phyloP scores from a whole-genome alignment of 192 early-diverging fungal genomes.

The Entrophospora sp. region DNA sequence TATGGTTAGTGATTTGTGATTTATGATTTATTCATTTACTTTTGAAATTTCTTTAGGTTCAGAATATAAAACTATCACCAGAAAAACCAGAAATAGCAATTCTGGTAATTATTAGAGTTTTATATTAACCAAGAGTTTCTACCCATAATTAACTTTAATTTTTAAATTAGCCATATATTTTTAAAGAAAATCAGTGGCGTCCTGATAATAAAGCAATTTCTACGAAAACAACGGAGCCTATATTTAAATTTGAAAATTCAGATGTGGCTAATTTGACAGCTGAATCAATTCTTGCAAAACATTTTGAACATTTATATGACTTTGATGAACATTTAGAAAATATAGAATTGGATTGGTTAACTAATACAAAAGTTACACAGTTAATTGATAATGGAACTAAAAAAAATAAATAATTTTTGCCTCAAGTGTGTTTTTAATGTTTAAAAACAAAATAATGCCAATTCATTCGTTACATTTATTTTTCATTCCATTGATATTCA shows the following conservation, averaged over 20 bases:
- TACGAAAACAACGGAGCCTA: constrained; percentile 19
- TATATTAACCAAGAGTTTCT: neutral
- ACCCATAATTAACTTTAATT: neutral
- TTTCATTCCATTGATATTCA: constrained; percentile 62
- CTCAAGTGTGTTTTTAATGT: neutral
- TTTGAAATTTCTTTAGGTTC: constrained; percentile 4
- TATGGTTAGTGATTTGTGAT: neutral
- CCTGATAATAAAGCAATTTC: constrained; percentile 25
- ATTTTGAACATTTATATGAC: constrained; percentile 45
- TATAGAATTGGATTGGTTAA: constrained; percentile 52
- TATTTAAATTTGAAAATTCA: constrained; percentile 28
- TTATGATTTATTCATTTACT: neutral
- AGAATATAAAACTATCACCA: constrained; percentile 9
- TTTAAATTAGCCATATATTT: constrained; percentile 37
- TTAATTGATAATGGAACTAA: neutral
- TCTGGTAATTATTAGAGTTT: constrained; percentile 18
- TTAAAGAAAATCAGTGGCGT: constrained; percentile 46
- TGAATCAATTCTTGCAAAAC: constrained; percentile 31
- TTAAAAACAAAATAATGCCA: neutral
- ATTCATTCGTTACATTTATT: constrained; percentile 24
- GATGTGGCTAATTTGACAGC: constrained; percentile 21
- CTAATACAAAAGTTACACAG: constrained; percentile 23
- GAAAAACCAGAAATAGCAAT: constrained; percentile 21
- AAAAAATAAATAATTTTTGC: neutral
- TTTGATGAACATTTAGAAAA: constrained; percentile 68